Evolutionary conservation across 352 stramenopile species (phyloP).

Genomic region (Thraustochytrium sp.): DNA sequence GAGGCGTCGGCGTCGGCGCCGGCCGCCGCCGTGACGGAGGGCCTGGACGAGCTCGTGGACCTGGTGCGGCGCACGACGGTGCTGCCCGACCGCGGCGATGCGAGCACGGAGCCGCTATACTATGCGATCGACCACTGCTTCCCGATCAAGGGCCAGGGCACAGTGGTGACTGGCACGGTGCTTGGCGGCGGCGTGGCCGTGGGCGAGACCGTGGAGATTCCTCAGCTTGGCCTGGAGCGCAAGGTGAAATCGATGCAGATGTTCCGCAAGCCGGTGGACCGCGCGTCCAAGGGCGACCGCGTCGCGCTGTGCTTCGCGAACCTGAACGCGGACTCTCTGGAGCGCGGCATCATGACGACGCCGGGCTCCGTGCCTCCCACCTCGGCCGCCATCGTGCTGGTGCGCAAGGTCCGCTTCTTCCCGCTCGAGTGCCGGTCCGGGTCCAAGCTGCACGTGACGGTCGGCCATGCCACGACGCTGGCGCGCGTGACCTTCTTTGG

Average conservation of each 20-base stretch:
- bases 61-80: conserved; percentile 57
- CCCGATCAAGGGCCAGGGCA: conserved; percentile 89
- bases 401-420: conserved; percentile 71
- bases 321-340: conserved; percentile 74
- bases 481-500: conserved; percentile 78
- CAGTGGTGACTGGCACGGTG: conserved; percentile 91
- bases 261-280: conserved; percentile 81
- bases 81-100: conserved; percentile 52
- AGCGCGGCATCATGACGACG: conserved; percentile 67
- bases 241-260: conserved; percentile 98
- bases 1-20: background rate
- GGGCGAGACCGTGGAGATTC: conserved; percentile 87
- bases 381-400: conserved; percentile 62
- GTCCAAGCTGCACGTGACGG: conserved; percentile 71
- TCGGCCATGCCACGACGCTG: conserved; percentile 78
- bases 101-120: conserved; percentile 66
- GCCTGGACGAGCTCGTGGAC: conserved; percentile 49
- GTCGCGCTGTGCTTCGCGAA: conserved; percentile 86
- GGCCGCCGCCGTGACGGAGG: background rate
- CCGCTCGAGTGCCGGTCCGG: conserved; percentile 51
- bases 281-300: conserved; percentile 82
- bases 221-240: conserved; percentile 67
- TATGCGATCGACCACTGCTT: conserved; percentile 98
- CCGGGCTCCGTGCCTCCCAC: conserved; percentile 65
- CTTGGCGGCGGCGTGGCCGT: conserved; percentile 73